Percentiles rank a stretch among this genome's conserved stretches.
phyloP scores from a whole-genome alignment of 768 basidiomycete species.

The Boletus coccyginus region DNA sequence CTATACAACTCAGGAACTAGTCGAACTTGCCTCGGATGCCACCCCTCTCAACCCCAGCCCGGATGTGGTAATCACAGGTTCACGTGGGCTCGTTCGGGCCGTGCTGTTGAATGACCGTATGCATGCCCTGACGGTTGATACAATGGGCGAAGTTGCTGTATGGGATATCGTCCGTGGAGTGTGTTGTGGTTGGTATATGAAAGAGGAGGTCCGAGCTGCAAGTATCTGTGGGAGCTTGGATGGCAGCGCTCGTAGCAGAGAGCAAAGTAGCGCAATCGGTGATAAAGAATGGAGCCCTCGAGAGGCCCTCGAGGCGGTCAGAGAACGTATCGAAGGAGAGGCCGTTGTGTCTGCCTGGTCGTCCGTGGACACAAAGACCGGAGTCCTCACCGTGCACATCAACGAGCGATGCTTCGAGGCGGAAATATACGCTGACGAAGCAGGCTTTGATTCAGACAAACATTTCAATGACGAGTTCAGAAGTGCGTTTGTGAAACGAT shows the following conservation, averaged over 20 bases:
- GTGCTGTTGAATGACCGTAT: slow-evolving; percentile 83
- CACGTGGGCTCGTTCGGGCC: slow-evolving; percentile 78
- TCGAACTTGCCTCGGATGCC: slow-evolving; percentile 84
- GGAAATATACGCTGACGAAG: slow-evolving; percentile 93
- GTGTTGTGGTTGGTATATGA: slow-evolving; percentile 69
- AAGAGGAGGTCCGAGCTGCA: slow-evolving; percentile 63
- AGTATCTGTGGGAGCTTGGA: slow-evolving; percentile 47
- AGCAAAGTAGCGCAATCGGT: slow-evolving; percentile 31
- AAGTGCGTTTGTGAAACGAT: slow-evolving; percentile 46
- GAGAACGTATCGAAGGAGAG: slow-evolving; percentile 93
- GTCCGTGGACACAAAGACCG: slow-evolving; percentile 84
- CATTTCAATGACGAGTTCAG: slow-evolving; percentile 76
- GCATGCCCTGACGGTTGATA: slow-evolving; percentile 90
- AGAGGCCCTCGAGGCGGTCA: slow-evolving; percentile 83
- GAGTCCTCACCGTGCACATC: slow-evolving; percentile 83
- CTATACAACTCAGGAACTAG: slow-evolving; percentile 58
- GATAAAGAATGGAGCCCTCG: slow-evolving; percentile 63
- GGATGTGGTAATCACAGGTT: slow-evolving; percentile 71
- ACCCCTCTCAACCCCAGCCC: slow-evolving; percentile 51
- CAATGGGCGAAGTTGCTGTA: slow-evolving; percentile 80
- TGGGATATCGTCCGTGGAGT: slow-evolving; percentile 86
- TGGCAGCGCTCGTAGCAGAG: slow-evolving; percentile 33
- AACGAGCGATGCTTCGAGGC: slow-evolving; percentile 90
- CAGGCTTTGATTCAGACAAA: slow-evolving; percentile 61
- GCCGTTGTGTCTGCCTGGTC: slow-evolving; percentile 85